Conservation (phyloP, 1,284 basidiomycete genomes). For the Cryptococcus maquisensis region DNA sequence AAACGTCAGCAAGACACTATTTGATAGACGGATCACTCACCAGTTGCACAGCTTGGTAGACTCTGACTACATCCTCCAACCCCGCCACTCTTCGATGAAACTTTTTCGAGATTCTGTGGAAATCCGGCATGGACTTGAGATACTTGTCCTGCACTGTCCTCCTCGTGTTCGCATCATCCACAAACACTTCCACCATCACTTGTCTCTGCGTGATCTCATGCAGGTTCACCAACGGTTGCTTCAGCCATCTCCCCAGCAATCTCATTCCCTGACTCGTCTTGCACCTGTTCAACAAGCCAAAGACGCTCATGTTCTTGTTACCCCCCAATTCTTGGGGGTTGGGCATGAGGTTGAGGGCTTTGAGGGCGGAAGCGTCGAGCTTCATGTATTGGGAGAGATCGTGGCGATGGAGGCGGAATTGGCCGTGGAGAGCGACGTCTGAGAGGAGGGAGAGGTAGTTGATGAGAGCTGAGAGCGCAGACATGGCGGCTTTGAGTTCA, state of each 20-base stretch:
- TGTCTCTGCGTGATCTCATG: slow-evolving; percentile 87
- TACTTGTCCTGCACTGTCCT: slow-evolving; percentile 74
- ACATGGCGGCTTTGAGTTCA: slow-evolving; percentile 70
- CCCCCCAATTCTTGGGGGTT: slow-evolving; percentile 57
- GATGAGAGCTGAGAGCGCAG: slow-evolving; percentile 75
- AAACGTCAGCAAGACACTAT: slow-evolving; percentile 2
- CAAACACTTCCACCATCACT: slow-evolving; percentile 79
- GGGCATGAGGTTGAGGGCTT: slow-evolving; percentile 84
- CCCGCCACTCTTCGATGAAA: slow-evolving; percentile 81
- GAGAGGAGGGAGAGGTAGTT: slow-evolving; percentile 77
- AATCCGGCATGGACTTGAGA: slow-evolving; percentile 87
- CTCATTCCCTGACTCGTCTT: slow-evolving; percentile 95
- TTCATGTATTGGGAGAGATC: slow-evolving; percentile 94
- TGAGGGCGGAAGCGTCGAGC: slow-evolving; percentile 88
- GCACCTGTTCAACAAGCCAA: slow-evolving; percentile 89
- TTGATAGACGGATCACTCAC: slow-evolving; percentile 36
- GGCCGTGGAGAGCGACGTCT: slow-evolving; percentile 75
- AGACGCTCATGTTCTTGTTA: slow-evolving; percentile 76
- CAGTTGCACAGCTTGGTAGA: slow-evolving; percentile 82
- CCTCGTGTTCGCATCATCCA: slow-evolving; percentile 71
- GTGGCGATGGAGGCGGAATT: slow-evolving; percentile 77
- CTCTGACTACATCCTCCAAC: slow-evolving; percentile 91
- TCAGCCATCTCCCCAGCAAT: slow-evolving; percentile 86
- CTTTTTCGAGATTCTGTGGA: slow-evolving; percentile 86
- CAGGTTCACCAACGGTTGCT: slow-evolving; percentile 90